Percentiles rank a stretch among this genome's conserved stretches.
These are phyloP conservation scores for Carex cristatella DNA, from an alignment of 176 grass and related monocot genomes.

Conservation along the genomic window DNA sequence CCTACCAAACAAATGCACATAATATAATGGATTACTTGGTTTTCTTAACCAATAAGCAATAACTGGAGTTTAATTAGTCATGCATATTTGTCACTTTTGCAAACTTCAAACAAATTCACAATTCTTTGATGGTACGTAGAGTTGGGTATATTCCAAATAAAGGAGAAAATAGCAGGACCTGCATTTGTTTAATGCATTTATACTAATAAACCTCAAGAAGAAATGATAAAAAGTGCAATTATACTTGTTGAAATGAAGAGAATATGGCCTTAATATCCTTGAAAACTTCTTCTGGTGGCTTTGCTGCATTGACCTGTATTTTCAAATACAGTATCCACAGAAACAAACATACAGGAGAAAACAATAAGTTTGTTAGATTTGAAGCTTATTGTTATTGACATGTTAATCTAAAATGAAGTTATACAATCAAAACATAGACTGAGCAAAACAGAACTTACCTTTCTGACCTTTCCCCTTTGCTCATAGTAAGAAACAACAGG, in stretches of 20 bases:
- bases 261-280: constrained; percentile 54
- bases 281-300: constrained; percentile 44
- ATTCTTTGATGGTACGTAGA: neutral
- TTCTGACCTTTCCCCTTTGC: constrained; percentile 47
- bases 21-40: neutral
- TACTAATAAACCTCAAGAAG: neutral
- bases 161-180: neutral
- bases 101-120: neutral
- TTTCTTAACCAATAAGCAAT: neutral
- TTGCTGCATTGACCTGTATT: constrained; percentile 48
- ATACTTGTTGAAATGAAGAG: constrained; percentile 26
- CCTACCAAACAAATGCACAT: constrained; percentile 12
- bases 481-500: constrained; percentile 49
- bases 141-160: neutral
- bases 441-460: constrained; percentile 32
- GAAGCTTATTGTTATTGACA: constrained; percentile 7
- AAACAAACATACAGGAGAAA: neutral
- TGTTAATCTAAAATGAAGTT: neutral
- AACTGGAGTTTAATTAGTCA: neutral
- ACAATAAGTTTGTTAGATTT: neutral
- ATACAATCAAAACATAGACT: neutral
- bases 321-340: constrained; percentile 5
- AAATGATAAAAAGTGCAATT: constrained; percentile 11
- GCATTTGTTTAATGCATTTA: neutral
- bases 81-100: neutral